Evolutionary conservation across 2,329 filamentous ascomycete genomes (phyloP).

Genomic region (Fusarium anguioides): DNA sequence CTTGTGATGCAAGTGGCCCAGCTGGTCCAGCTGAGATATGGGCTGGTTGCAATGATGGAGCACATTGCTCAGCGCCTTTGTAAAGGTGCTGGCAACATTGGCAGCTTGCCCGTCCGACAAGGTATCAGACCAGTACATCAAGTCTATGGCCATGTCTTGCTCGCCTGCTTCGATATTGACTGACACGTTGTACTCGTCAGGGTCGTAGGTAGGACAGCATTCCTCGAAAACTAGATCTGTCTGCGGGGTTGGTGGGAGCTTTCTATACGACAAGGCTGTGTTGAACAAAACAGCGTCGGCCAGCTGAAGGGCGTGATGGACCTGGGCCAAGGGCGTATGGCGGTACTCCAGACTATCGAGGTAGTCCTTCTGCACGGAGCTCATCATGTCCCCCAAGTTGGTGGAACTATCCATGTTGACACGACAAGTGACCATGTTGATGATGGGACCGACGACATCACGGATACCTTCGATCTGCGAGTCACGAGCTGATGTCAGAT

Average conservation of each 20-base stretch:
- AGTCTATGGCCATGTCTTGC: constrained; percentile 31
- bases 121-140: constrained; percentile 42
- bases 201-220: constrained; percentile 38
- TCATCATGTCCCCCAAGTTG: constrained; percentile 5
- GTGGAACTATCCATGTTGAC: constrained; percentile 47
- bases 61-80: constrained; percentile 33
- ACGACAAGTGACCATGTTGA: constrained; percentile 68
- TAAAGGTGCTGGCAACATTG: constrained; percentile 35
- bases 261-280: constrained; percentile 41
- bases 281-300: constrained; percentile 40
- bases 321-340: constrained; percentile 23
- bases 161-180: constrained; percentile 38
- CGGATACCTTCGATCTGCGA: constrained; percentile 59
- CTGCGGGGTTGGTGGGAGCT: constrained; percentile 18
- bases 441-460: constrained; percentile 62
- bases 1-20: background rate
- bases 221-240: constrained; percentile 38
- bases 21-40: constrained; percentile 20
- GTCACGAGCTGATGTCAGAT: constrained; percentile 64
- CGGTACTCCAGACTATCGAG: constrained; percentile 30
- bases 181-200: constrained; percentile 39
- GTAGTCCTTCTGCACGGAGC: constrained; percentile 22
- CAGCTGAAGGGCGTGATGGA: constrained; percentile 39
- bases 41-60: constrained; percentile 15
- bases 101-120: constrained; percentile 31